phyloP scores from a whole-genome alignment of 768 basidiomycete genomes.

The Lyophyllum semitale region DNA sequence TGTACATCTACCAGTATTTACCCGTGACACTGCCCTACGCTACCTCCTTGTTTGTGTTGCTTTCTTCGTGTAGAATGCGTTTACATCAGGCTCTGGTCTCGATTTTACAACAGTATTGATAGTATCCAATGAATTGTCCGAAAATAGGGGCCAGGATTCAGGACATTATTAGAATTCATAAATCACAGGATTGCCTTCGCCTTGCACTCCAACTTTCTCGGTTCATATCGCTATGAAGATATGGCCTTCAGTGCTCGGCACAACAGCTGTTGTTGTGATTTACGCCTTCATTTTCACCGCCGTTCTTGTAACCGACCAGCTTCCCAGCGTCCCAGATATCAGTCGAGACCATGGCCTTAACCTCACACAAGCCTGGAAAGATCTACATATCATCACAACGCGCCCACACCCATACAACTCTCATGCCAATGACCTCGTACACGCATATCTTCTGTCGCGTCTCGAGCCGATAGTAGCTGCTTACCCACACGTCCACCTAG shows the following conservation, averaged over 20 bases:
- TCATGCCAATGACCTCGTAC: constrained; percentile 72
- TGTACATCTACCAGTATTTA: neutral
- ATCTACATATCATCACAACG: constrained; percentile 45
- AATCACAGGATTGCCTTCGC: neutral
- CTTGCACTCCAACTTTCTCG: neutral
- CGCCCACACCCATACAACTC: constrained; percentile 80
- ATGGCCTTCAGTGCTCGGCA: constrained; percentile 6
- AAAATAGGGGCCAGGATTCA: too few relatives aligned
- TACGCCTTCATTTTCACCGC: constrained; percentile 11
- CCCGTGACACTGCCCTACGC: too few relatives aligned
- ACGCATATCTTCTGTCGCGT: constrained; percentile 57
- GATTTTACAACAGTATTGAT: too few relatives aligned
- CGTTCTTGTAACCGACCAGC: constrained; percentile 16
- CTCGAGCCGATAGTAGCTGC: constrained; percentile 45
- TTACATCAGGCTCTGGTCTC: too few relatives aligned
- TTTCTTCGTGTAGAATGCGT: too few relatives aligned
- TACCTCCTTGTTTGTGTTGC: too few relatives aligned
- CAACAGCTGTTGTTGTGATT: constrained; percentile 8
- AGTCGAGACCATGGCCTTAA: constrained; percentile 12
- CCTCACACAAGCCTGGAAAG: constrained; percentile 16
- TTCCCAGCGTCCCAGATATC: constrained; percentile 4
- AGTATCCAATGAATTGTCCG: too few relatives aligned
- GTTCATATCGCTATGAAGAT: neutral
- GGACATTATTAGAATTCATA: neutral
- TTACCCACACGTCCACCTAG: constrained; percentile 49